Evolutionary conservation across 2,329 filamentous ascomycete species (phyloP), one percentile per base, ranked within the genome.

Genomic region (Aspergillus spinulosporus): DNA sequence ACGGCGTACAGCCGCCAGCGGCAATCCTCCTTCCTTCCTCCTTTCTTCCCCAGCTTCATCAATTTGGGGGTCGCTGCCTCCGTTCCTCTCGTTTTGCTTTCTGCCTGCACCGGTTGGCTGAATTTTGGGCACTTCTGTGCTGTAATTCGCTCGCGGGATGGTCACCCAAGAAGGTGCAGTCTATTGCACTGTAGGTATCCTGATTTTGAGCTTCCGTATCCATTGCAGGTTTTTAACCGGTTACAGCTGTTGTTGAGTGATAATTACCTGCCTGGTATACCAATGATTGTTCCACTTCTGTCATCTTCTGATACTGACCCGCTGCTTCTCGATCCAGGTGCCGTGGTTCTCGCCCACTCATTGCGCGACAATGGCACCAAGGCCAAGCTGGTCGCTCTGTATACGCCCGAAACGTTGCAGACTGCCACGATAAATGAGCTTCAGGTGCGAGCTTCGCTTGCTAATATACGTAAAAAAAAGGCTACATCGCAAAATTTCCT

Each of bases 281-380:
- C 42, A 58, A 58, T 59, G 49, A 32, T 39, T 9, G 31, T 36
- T 51, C 29, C 34, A 21, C 31, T 5, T 31, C 5, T 14, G 32
- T 34, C 42, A 36, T 44, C 45, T 31, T 32, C 21, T 28, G 9
- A 47, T 47, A 57, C 52, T 60, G 59, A 62, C 53, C 14, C 6
- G 28, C 56, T 60, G 62, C 26, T 56, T 54, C 58, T 53, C 15
- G 7, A 49, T 61, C 47, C 63, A 96, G 93, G 94, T 73, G 93
- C 92, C 58, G 85, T 94, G 66, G 92, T 99, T 46, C 86, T 99
- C 62, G 92, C 92, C 59, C 92, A 97, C 78, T 97, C 94, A 34
- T 80, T 99, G 56, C 89, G 90, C 75, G 94, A 99, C 87, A 88
- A 86, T 66, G 90, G 90, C 56, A 90, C 92, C 37, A 86, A 81